Evolutionary conservation across 805 yeast species (phyloP), one percentile per base, ranked within the genome.

Genomic region (Starmerella powellii): DNA sequence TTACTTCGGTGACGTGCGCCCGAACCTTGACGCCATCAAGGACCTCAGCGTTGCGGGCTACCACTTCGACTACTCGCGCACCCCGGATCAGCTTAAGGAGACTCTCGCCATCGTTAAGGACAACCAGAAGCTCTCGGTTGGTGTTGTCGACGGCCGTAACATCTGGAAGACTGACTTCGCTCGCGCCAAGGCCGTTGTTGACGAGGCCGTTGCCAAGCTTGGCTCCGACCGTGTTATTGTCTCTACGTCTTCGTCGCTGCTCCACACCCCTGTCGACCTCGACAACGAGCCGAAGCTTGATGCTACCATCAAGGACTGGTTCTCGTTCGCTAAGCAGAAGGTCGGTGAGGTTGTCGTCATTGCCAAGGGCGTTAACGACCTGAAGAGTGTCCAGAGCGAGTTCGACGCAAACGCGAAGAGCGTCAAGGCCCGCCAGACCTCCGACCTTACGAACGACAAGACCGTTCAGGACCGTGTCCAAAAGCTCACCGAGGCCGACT

Each of bases 101-200:
- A 94, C 83, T 57, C 68, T 74, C 48, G 68, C 73, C 45, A 70
- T 81, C 59, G 68, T 88, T 46, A 63, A 72, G 54, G 74, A 70
- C 51, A 68, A 76, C 53, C 94, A 91, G 73, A 69, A 72, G 51
- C 73, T 91, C 62, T 88, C 97, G 49, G 95, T 81, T 54, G 98
- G 98, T 84, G 76, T 91, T 59, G 87, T 91, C 61, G 93, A 86
- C 61, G 98, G 98, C 71, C 86, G 98, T 78, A 91, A 91, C 80
- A 85, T 91, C 71, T 91, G 98, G 98, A 91, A 91, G 78, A 80
- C 94, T 67, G 81, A 91, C 74, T 84, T 80, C 62, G 65, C 91
- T 61, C 77, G 78, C 70, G 93, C 98, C 55, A 70, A 86, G 62
- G 82, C 68, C 51, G 63, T 80, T 52, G 94, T 85, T 58, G 71